Evolutionary conservation across 441 rosid genomes (phyloP).

Genomic region (Euphorbia schlechtendalii): DNA sequence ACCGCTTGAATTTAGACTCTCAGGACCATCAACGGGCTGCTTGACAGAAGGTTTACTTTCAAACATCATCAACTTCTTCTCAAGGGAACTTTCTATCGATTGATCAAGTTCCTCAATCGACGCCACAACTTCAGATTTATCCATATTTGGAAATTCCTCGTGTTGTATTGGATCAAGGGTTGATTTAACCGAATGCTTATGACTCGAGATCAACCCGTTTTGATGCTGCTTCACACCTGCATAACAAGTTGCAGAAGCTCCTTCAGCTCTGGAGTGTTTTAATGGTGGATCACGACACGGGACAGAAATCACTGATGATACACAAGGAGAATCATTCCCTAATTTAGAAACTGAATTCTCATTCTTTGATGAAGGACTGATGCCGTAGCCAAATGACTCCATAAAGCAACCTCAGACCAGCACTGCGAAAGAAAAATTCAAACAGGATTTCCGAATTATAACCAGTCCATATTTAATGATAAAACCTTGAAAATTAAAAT

Average conservation of each 20-base stretch:
- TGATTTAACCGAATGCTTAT: conserved; percentile 23
- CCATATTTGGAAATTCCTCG: conserved; percentile 31
- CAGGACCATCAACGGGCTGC: conserved; percentile 31
- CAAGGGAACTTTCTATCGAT: conserved; percentile 26
- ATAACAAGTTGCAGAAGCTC: conserved; percentile 21
- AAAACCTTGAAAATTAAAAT: conserved; percentile 15
- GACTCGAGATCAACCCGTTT: conserved; percentile 24
- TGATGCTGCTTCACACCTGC: conserved; percentile 21
- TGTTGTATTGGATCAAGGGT: conserved; percentile 13
- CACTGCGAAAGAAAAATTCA: conserved; percentile 32
- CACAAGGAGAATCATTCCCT: conserved; percentile 21
- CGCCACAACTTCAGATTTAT: conserved; percentile 24
- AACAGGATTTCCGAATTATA: conserved; percentile 12
- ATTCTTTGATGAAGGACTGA: conserved; percentile 36
- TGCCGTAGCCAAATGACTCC: conserved; percentile 42
- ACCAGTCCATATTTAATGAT: conserved; percentile 10
- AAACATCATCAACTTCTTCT: conserved; percentile 13
- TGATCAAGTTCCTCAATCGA: conserved; percentile 17
- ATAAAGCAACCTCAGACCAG: conserved; percentile 34
- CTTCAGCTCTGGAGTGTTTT: conserved; percentile 34
- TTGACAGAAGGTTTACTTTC: no score
- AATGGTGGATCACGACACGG: conserved; percentile 36
- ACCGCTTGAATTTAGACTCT: conserved; percentile 32
- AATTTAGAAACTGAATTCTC: conserved; percentile 27
- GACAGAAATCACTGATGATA: no score